Evolutionary conservation across 2,329 filamentous ascomycete species (phyloP).

Genomic region (Raffaelea deltoideospora): DNA sequence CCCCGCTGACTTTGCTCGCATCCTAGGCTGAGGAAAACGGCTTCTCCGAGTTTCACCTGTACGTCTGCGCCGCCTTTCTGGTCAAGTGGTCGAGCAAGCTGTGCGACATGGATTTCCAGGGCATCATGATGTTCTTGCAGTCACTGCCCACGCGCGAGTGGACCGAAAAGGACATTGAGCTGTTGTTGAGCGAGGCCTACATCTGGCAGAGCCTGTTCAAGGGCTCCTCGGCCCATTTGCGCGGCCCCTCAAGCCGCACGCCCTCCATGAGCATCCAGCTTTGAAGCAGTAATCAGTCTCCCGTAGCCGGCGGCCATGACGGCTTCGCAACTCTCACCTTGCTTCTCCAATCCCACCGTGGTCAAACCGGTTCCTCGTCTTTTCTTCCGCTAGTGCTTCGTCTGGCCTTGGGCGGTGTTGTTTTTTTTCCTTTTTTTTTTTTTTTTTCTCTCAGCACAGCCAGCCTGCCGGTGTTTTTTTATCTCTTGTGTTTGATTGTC

Average conservation of each 20-base stretch:
- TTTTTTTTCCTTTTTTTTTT: too few species aligned
- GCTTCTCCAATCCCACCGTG: too few species aligned
- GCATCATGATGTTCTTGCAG: slow-evolving; percentile 99
- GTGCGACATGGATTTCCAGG: slow-evolving; percentile 93
- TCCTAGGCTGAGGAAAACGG: slow-evolving; percentile 94
- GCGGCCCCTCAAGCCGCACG: slow-evolving; percentile 24
- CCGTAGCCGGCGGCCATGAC: too few species aligned
- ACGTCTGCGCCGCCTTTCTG: slow-evolving; percentile 93
- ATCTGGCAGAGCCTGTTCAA: slow-evolving; percentile 98
- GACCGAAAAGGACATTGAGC: slow-evolving; percentile 97
- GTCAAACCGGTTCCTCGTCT: too few species aligned
- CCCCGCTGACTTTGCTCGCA: slow-evolving; percentile 1
- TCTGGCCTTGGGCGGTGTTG: too few species aligned
- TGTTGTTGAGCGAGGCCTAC: slow-evolving; percentile 88
- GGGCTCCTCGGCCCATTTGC: slow-evolving; percentile 79
- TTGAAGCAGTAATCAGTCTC: slow-evolving; percentile 7
- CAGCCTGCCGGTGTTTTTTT: too few species aligned
- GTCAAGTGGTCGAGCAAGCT: slow-evolving; percentile 97
- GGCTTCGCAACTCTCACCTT: too few species aligned
- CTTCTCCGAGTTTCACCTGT: slow-evolving; percentile 95
- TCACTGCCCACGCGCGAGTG: slow-evolving; percentile 81
- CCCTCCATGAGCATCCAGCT: slow-evolving; percentile 26
- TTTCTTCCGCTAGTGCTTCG: too few species aligned
- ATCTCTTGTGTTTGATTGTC: too few species aligned
- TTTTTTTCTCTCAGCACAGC: too few species aligned